Conservation (phyloP, 164 flowering plant genomes). For the Stephania yunnanensis region DNA sequence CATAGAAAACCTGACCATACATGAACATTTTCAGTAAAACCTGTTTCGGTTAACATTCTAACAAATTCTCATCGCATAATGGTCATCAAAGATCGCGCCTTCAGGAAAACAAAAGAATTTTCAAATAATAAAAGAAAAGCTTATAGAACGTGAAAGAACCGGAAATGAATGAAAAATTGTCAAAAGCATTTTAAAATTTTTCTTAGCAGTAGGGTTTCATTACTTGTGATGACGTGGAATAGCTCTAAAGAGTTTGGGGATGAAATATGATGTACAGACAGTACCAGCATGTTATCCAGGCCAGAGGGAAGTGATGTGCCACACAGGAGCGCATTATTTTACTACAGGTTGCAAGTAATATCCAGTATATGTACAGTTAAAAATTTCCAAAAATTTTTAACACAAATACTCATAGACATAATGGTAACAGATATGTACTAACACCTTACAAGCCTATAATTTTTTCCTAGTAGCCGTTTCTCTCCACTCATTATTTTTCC, state of each 20-base stretch:
- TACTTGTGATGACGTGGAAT: background rate
- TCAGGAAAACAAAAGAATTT: background rate
- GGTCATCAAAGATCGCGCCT: background rate
- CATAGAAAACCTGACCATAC: background rate
- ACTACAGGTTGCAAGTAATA: background rate
- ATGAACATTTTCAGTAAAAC: background rate
- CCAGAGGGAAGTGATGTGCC: background rate
- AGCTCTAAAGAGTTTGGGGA: background rate
- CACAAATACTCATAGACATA: too few relatives aligned
- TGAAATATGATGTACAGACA: background rate
- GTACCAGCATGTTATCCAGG: background rate
- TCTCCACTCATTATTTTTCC: too few relatives aligned
- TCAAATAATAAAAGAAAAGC: background rate
- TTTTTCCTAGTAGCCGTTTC: too few relatives aligned
- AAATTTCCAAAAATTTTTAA: too few relatives aligned
- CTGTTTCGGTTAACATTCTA: background rate
- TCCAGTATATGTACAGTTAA: background rate
- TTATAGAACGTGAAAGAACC: background rate
- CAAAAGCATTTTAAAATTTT: too few relatives aligned
- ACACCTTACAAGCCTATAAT: too few relatives aligned
- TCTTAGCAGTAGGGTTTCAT: background rate
- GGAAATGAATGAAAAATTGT: background rate
- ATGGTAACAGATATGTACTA: too few relatives aligned
- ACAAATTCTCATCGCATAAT: background rate
- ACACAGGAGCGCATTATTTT: background rate